A percentile compares a stretch with the other conserved stretches of the same genome.
These are phyloP conservation scores for Biscogniauxia sp. DNA, from an alignment of 2,329 filamentous ascomycete species.

Conservation along the genomic window DNA sequence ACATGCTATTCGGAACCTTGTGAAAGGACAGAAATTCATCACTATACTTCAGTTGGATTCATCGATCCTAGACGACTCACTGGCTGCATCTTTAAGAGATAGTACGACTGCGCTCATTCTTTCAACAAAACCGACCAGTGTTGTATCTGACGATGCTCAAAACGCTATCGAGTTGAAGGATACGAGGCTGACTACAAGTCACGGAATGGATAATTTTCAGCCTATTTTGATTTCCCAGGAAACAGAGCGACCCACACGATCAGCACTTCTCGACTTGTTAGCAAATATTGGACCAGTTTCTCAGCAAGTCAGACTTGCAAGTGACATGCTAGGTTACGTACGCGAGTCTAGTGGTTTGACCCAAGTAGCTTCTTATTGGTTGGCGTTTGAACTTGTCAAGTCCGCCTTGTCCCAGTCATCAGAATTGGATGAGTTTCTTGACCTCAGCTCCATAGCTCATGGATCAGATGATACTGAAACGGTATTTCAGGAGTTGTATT, in stretches of 20 bases:
- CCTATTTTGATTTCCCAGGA: slow-evolving; percentile 62
- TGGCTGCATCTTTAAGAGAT: slow-evolving; percentile 70
- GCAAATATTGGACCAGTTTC: slow-evolving; percentile 54
- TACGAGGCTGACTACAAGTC: slow-evolving; percentile 27
- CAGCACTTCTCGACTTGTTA: slow-evolving; percentile 58
- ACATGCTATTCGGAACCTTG: slow-evolving; percentile 71
- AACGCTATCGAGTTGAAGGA: slow-evolving; percentile 30
- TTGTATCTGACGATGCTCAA: slow-evolving; percentile 34
- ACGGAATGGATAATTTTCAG: slow-evolving; percentile 44
- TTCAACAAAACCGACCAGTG: slow-evolving; percentile 30
- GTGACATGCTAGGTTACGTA: slow-evolving; percentile 63
- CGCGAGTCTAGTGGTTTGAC: slow-evolving; percentile 56
- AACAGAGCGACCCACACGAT: slow-evolving; percentile 62
- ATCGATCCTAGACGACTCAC: slow-evolving; percentile 62
- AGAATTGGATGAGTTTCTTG: slow-evolving; percentile 66
- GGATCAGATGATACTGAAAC: slow-evolving; percentile 42
- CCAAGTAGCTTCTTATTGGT: slow-evolving; percentile 74
- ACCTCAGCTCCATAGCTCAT: slow-evolving; percentile 44
- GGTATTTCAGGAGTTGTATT: slow-evolving; percentile 64
- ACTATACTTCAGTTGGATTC: slow-evolving; percentile 62
- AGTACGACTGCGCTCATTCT: slow-evolving; percentile 56
- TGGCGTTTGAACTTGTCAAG: slow-evolving; percentile 70
- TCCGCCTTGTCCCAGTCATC: slow-evolving; percentile 49
- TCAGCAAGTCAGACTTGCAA: slow-evolving; percentile 59
- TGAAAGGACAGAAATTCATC: slow-evolving; percentile 67